A percentile compares a stretch with the other conserved stretches of the same genome.
These are phyloP conservation scores for Leccinum pachyderme DNA, from an alignment of 1,284 basidiomycete species.

Conservation along the genomic window DNA sequence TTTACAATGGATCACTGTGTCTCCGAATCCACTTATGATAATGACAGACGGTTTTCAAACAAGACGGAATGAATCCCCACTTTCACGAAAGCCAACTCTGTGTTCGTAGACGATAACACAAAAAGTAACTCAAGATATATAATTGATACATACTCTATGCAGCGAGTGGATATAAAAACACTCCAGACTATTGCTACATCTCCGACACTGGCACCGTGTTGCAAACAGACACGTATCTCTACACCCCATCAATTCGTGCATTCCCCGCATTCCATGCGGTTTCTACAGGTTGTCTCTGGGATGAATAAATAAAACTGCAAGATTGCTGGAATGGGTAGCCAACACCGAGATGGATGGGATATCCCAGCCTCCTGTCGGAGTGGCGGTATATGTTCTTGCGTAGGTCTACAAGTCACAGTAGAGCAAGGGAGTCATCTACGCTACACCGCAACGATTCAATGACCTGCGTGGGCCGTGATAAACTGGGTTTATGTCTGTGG, in stretches of 20 bases:
- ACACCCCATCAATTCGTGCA: background rate
- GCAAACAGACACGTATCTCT: background rate
- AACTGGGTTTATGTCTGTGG: background rate
- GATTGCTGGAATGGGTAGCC: background rate
- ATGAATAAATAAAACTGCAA: background rate
- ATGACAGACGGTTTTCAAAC: background rate
- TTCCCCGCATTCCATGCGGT: constrained; percentile 20
- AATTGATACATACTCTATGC: background rate
- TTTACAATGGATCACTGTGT: background rate
- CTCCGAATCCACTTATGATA: background rate
- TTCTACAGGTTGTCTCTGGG: constrained; percentile 7
- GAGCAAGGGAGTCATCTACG: constrained; percentile 54
- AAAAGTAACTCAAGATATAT: background rate
- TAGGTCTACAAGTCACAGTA: background rate
- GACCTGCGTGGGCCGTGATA: constrained; percentile 46
- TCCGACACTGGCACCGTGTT: background rate
- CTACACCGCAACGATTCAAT: constrained; percentile 86
- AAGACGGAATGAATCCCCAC: background rate
- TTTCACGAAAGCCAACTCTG: background rate
- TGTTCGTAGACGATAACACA: background rate
- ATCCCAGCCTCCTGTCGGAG: background rate
- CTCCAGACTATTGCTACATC: background rate
- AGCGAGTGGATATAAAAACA: constrained; percentile 1
- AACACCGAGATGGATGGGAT: background rate
- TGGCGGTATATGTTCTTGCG: background rate